Evolutionary conservation across 2,329 filamentous ascomycete genomes (phyloP).

Genomic region (Colletotrichum sp.): DNA sequence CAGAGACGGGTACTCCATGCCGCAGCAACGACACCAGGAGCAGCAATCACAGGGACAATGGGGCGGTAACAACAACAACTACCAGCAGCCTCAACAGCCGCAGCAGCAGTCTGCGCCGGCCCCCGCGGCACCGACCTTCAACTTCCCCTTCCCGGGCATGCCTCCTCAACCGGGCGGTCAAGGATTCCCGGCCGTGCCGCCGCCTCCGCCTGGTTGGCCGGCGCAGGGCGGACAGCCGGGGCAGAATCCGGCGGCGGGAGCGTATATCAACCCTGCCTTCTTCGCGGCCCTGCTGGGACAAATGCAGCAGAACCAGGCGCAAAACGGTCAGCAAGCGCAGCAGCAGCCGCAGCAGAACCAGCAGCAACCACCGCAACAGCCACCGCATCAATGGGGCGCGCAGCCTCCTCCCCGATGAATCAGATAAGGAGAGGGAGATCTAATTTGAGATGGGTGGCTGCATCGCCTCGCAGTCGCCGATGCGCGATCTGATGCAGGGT

Average conservation of each 20-base stretch:
- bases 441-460: neutral
- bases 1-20: slow-evolving; percentile 46
- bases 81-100: slow-evolving; percentile 13
- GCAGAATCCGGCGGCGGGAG: slow-evolving; percentile 41
- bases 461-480: neutral
- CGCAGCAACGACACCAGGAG: neutral
- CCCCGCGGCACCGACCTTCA: slow-evolving; percentile 37
- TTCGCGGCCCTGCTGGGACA: slow-evolving; percentile 55
- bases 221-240: slow-evolving; percentile 34
- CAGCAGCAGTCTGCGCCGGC: slow-evolving; percentile 28
- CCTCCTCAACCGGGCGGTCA: slow-evolving; percentile 37
- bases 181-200: slow-evolving; percentile 41
- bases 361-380: slow-evolving; percentile 30
- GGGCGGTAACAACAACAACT: slow-evolving; percentile 24
- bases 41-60: slow-evolving; percentile 37
- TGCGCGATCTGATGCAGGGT: neutral
- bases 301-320: slow-evolving; percentile 38
- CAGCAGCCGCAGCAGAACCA: slow-evolving; percentile 7
- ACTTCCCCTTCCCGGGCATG: slow-evolving; percentile 50
- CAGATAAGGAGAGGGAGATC: neutral
- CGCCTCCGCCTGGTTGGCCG: slow-evolving; percentile 43
- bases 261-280: slow-evolving; percentile 64
- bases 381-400: slow-evolving; percentile 17
- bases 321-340: slow-evolving; percentile 27
- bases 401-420: slow-evolving; percentile 3